A percentile compares a stretch with the other conserved stretches of the same genome.
phyloP scores from a whole-genome alignment of 225 moss, liverwort and hornwort genomes.

The Neckera pumila region DNA sequence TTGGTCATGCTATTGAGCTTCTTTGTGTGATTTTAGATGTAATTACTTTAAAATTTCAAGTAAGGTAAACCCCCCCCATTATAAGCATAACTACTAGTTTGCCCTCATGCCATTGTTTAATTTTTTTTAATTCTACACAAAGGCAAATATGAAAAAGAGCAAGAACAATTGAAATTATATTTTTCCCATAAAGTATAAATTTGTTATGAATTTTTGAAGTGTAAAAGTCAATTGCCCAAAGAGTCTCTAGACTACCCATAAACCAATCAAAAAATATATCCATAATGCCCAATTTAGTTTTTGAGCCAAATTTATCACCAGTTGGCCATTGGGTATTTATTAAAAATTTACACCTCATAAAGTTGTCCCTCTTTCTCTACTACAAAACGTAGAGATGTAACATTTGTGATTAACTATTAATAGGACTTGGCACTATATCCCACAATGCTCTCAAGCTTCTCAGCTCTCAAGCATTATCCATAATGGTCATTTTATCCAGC shows the following conservation, averaged over 20 bases:
- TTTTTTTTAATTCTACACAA: not conserved
- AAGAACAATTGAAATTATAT: not conserved
- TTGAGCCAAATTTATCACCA: not conserved
- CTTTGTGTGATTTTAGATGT: too few species aligned
- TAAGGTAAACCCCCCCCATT: not conserved
- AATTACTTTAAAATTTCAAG: not conserved
- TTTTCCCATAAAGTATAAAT: not conserved
- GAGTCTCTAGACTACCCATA: not conserved
- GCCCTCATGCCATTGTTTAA: not conserved
- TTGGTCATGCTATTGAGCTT: too few species aligned
- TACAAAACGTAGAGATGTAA: not conserved
- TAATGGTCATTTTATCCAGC: not conserved
- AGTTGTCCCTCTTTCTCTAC: not conserved
- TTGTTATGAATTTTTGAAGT: not conserved
- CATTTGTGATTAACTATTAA: not conserved
- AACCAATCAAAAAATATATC: not conserved
- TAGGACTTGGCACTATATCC: not conserved
- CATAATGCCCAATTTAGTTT: not conserved
- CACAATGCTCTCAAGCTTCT: not conserved
- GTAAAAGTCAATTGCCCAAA: not conserved
- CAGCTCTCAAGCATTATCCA: accelerated
- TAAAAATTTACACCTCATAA: not conserved
- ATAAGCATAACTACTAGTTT: not conserved
- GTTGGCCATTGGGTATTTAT: accelerated
- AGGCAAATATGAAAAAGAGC: too few species aligned